Conservation (phyloP, 805 yeast species). For the Nakazawaea wickerhamii region DNA sequence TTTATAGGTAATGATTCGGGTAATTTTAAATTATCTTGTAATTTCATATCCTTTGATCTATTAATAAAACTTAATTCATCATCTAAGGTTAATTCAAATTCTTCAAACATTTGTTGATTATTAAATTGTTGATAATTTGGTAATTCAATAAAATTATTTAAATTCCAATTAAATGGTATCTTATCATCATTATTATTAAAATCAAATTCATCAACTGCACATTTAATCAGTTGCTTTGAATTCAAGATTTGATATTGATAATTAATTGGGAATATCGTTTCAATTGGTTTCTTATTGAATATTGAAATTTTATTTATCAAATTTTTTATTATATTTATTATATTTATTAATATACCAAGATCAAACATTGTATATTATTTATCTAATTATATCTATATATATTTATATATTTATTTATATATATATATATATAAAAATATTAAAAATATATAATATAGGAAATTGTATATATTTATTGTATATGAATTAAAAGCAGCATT, state of each 20-base stretch:
- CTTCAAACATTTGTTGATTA: background rate
- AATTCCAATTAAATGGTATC: constrained; percentile 13
- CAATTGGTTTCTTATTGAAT: background rate
- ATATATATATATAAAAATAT: too few species aligned
- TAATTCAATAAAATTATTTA: constrained; percentile 3
- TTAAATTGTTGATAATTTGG: constrained; percentile 1
- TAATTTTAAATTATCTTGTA: background rate
- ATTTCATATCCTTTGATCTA: constrained; percentile 1
- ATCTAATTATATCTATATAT: background rate
- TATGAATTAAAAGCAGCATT: too few species aligned
- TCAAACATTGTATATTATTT: constrained; percentile 2
- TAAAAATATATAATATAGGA: background rate
- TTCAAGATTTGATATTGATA: background rate
- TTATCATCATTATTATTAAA: constrained; percentile 4
- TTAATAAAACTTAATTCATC: constrained; percentile 14
- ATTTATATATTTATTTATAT: background rate
- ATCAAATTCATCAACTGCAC: constrained; percentile 14
- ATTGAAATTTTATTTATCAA: background rate
- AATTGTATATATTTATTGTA: too few species aligned
- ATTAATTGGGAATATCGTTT: background rate
- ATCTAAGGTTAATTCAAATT: constrained; percentile 11
- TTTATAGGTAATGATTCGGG: constrained; percentile 12
- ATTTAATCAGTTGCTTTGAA: constrained; percentile 1
- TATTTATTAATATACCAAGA: constrained; percentile 1
- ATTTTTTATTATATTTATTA: background rate